A percentile compares a stretch with the other conserved stretches of the same genome.
These are phyloP conservation scores for Capsella bursapastoris DNA, from an alignment of 345 rosid genomes.

Conservation along the genomic window DNA sequence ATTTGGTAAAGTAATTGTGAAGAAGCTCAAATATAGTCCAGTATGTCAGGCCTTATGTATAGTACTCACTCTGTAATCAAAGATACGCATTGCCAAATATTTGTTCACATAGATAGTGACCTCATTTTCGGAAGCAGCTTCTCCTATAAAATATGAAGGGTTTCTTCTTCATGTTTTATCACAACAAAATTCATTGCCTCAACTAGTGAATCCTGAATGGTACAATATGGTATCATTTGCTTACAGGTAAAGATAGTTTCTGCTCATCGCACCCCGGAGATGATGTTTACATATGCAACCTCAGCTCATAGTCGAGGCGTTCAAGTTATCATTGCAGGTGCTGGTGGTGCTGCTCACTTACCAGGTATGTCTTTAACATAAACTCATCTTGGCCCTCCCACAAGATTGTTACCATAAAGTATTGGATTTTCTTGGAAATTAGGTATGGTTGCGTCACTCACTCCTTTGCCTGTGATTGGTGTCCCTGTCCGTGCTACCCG, in stretches of 20 bases:
- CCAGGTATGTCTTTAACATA: slow-evolving; percentile 62
- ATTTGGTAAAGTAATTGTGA: slow-evolving; percentile 12
- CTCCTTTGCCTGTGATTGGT: slow-evolving; percentile 91
- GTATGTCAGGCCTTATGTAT: neutral
- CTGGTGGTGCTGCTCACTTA: slow-evolving; percentile 99
- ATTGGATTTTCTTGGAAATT: slow-evolving; percentile 6
- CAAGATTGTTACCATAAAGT: neutral
- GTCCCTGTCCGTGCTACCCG: slow-evolving; percentile 88
- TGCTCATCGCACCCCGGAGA: slow-evolving; percentile 90
- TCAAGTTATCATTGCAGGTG: slow-evolving; percentile 92
- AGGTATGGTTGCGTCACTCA: slow-evolving; percentile 97
- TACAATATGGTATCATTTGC: neutral
- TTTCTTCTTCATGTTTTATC: slow-evolving; percentile 1
- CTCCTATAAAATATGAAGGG: neutral
- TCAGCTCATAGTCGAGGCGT: slow-evolving; percentile 72
- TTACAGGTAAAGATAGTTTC: slow-evolving; percentile 82
- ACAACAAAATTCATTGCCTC: neutral
- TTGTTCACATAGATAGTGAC: neutral
- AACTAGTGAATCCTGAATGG: neutral
- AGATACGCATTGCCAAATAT: neutral
- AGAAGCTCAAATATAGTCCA: slow-evolving; percentile 12
- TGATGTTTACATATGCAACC: slow-evolving; percentile 84
- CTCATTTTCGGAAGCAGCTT: neutral
- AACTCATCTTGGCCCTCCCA: slow-evolving; percentile 11
- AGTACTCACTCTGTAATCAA: neutral